Evolutionary conservation across 2,329 filamentous ascomycete genomes (phyloP).

Genomic region (Aspergillus neoniger): DNA sequence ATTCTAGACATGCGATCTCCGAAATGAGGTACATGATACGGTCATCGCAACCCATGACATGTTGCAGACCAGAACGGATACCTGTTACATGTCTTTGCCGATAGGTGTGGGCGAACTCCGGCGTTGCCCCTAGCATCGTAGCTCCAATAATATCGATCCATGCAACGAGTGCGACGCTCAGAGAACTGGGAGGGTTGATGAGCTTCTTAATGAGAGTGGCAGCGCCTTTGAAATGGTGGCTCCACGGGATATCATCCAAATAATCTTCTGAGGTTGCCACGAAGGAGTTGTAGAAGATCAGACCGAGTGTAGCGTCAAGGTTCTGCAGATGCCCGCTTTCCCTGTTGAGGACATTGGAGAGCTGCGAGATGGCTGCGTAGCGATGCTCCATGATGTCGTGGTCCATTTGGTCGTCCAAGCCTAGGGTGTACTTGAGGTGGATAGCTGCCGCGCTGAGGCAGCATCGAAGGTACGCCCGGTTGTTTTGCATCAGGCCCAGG

Average conservation of each 20-base stretch:
- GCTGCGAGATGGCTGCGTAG: conserved; percentile 78
- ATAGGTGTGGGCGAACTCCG: conserved; percentile 87
- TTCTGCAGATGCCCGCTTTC: neutral
- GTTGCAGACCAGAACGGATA: conserved; percentile 71
- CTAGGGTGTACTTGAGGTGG: conserved; percentile 75
- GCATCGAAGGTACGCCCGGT: conserved; percentile 90
- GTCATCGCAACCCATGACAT: conserved; percentile 97
- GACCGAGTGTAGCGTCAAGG: conserved; percentile 73
- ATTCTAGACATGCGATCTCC: conserved; percentile 93
- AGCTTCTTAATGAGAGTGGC: conserved; percentile 82
- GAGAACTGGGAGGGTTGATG: conserved; percentile 68
- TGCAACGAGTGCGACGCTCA: conserved; percentile 83
- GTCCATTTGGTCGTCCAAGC: conserved; percentile 9
- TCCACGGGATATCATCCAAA: conserved; percentile 92
- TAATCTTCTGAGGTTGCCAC: conserved; percentile 81
- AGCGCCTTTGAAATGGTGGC: conserved; percentile 90
- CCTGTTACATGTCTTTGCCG: conserved; percentile 78
- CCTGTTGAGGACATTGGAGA: conserved; percentile 49
- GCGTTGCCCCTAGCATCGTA: conserved; percentile 83
- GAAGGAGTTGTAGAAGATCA: conserved; percentile 88
- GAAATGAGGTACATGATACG: conserved; percentile 97
- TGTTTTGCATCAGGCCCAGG: conserved; percentile 40
- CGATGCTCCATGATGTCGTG: conserved; percentile 67
- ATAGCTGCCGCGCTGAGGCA: conserved; percentile 89
- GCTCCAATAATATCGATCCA: conserved; percentile 98